Percentiles rank a stretch among this genome's conserved stretches.
Conservation (phyloP, 2,329 filamentous ascomycete species). For the Nemania diffusa region DNA sequence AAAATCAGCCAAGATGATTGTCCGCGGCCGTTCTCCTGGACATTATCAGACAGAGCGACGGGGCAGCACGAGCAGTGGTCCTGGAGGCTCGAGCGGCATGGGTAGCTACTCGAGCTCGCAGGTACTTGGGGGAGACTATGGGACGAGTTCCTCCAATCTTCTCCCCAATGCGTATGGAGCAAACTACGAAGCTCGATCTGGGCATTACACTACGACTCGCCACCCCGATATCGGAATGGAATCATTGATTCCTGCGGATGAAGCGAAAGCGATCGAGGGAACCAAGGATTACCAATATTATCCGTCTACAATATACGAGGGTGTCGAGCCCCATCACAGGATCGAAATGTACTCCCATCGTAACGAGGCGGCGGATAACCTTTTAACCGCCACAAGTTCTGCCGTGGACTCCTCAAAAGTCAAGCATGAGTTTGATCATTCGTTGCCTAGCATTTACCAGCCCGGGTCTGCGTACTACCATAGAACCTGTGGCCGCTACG, state of each 20-base stretch:
- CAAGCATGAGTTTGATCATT: conserved; percentile 61
- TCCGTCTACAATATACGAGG: conserved; percentile 62
- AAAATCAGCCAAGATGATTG: conserved; percentile 84
- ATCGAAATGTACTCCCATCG: conserved; percentile 63
- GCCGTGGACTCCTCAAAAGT: conserved; percentile 55
- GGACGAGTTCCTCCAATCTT: conserved; percentile 52
- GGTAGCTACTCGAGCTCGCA: conserved; percentile 59
- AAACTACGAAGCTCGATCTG: conserved; percentile 55
- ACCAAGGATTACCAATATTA: conserved; percentile 67
- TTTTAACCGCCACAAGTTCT: conserved; percentile 48
- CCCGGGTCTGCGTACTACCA: conserved; percentile 54
- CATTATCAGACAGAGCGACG: conserved; percentile 80
- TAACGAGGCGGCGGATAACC: conserved; percentile 47
- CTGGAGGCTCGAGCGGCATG: conserved; percentile 70
- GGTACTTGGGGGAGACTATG: conserved; percentile 55
- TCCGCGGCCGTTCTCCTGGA: conserved; percentile 84
- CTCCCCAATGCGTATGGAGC: conserved; percentile 53
- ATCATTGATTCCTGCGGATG: conserved; percentile 61
- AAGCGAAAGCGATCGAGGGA: conserved; percentile 61
- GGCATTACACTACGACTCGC: conserved; percentile 56
- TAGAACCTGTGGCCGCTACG: conserved; percentile 61
- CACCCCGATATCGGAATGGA: conserved; percentile 64
- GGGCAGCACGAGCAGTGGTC: conserved; percentile 74
- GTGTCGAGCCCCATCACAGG: conserved; percentile 55
- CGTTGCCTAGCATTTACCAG: conserved; percentile 61